These are phyloP conservation scores for Hypoxylon sp. DNA, from an alignment of 2,329 filamentous ascomycete species.

Conservation along the genomic window DNA sequence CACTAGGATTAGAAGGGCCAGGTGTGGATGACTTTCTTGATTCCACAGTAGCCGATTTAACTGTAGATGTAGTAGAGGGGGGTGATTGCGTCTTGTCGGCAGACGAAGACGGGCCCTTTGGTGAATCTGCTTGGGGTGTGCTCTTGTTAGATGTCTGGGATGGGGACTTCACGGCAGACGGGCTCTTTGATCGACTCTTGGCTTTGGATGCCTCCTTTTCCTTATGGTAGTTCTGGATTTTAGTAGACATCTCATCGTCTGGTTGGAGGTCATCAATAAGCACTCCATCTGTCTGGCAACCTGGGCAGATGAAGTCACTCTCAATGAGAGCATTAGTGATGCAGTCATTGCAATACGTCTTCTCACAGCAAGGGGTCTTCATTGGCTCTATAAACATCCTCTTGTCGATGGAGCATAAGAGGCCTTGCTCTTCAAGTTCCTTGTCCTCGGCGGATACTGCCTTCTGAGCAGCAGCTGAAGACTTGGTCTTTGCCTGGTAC, in stretches of 20 bases:
- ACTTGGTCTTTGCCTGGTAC: constrained; percentile 93
- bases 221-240: constrained; percentile 78
- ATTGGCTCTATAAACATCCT: constrained; percentile 98
- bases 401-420: constrained; percentile 96
- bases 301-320: constrained; percentile 95
- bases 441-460: constrained; percentile 80
- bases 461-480: constrained; percentile 82
- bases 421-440: constrained; percentile 84
- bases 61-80: constrained; percentile 43
- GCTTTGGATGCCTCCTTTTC: constrained; percentile 61
- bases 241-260: constrained; percentile 80
- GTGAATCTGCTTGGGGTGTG: constrained; percentile 48
- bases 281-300: constrained; percentile 88
- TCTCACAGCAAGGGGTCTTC: constrained; percentile 98
- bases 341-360: constrained; percentile 99
- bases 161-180: constrained; percentile 49
- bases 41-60: constrained; percentile 42
- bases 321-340: constrained; percentile 99
- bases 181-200: constrained; percentile 59
- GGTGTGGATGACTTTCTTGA: constrained; percentile 39
- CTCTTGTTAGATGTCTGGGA: constrained; percentile 41
- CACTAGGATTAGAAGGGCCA: constrained; percentile 37
- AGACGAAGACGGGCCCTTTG: constrained; percentile 45
- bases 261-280: constrained; percentile 89
- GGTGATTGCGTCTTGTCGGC: constrained; percentile 44